Conservation (phyloP, 306 rosid species). For the Cucumis cinereus region DNA sequence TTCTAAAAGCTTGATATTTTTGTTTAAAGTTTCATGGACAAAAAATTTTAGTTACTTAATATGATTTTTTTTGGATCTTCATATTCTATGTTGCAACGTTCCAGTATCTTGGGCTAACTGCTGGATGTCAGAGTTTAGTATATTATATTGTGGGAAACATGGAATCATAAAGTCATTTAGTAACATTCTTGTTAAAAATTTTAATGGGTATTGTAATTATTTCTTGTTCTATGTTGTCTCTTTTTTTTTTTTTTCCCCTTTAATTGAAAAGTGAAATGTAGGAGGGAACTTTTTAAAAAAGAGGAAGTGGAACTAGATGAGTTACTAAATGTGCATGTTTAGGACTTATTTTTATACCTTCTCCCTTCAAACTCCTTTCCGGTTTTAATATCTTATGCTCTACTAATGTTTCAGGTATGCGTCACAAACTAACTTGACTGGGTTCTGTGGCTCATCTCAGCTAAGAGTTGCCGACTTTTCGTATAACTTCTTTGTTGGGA, state of each 20-base stretch:
- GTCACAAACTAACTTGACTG: conserved; percentile 34
- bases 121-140: background rate
- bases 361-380: conserved; percentile 8
- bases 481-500: conserved; percentile 75
- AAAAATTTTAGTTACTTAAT: background rate
- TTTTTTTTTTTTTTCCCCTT: no score
- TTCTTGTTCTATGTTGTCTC: background rate
- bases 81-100: background rate
- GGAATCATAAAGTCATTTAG: background rate
- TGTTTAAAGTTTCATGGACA: background rate
- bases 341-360: background rate
- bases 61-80: background rate
- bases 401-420: conserved; percentile 44
- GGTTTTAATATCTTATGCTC: conserved; percentile 8
- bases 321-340: background rate
- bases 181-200: background rate
- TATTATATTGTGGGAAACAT: background rate
- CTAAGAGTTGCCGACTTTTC: conserved; percentile 75
- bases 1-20: background rate
- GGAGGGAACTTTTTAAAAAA: background rate
- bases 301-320: background rate
- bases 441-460: conserved; percentile 52
- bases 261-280: background rate
- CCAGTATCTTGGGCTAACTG: background rate
- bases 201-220: background rate